Evolutionary conservation across 1,284 basidiomycete genomes (phyloP).

Genomic region (Sutorius eximius): DNA sequence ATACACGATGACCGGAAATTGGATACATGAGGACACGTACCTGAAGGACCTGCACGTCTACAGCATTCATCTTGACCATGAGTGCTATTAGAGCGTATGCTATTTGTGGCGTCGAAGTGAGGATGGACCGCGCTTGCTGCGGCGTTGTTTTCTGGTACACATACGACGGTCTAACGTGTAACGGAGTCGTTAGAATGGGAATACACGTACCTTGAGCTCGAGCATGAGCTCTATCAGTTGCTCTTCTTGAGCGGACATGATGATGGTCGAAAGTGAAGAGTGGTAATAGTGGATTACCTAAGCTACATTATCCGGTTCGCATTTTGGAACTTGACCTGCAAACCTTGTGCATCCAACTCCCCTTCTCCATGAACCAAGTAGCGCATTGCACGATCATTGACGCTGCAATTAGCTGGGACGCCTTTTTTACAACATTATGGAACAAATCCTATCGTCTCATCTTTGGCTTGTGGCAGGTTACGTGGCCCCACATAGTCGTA

Average conservation of each 20-base stretch:
- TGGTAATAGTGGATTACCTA: slow-evolving; percentile 16
- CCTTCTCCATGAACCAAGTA: not conserved
- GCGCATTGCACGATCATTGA: not conserved
- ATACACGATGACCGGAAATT: not conserved
- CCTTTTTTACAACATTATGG: not conserved
- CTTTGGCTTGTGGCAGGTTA: not conserved
- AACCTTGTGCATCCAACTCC: no score
- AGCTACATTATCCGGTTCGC: not conserved
- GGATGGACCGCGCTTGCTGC: slow-evolving; percentile 61
- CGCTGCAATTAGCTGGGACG: not conserved
- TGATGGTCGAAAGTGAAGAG: not conserved
- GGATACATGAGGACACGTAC: slow-evolving; percentile 36
- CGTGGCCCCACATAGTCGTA: slow-evolving; percentile 7
- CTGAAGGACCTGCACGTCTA: slow-evolving; percentile 72
- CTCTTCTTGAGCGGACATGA: slow-evolving; percentile 45
- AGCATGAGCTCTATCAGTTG: slow-evolving; percentile 67
- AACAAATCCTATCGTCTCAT: not conserved
- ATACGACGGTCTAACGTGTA: slow-evolving; percentile 3
- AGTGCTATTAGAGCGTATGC: slow-evolving; percentile 72
- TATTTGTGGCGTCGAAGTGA: slow-evolving; percentile 71
- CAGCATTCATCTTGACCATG: slow-evolving; percentile 72
- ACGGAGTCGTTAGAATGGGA: not conserved
- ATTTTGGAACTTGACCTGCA: no score
- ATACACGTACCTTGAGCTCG: slow-evolving; percentile 55
- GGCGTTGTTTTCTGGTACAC: slow-evolving; percentile 65